Evolutionary conservation across 1,139 yeast genomes (phyloP), one percentile per base, ranked within the genome.

Genomic region (Hansenula anomala): DNA sequence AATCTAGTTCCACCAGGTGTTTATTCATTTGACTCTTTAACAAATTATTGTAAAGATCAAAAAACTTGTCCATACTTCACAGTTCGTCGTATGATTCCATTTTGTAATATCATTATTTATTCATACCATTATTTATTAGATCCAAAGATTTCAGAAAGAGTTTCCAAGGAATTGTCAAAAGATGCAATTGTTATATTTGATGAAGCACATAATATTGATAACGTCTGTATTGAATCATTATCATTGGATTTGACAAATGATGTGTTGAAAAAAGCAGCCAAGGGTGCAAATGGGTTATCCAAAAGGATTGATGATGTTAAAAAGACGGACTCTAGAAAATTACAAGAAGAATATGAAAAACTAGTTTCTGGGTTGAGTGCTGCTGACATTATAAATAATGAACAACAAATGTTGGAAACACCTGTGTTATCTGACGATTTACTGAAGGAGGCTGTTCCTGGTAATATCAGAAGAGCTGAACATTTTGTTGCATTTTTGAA

Each of bases 181-280:
- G 98, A 92, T 57, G 77, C 95, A 42, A 92, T 92, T 43, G 86
- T 92, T 46, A 94, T 92, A 36, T 92, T 92, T 58, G 99, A 92
- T 65, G 99, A 92, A 64, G 98, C 98, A 37, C 99, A 92, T 63
- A 92, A 92, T 64, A 92, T 92, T 42, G 98, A 92, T 72, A 92
- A 92, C 69, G 99, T 92, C 42, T 92, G 98, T 67, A 92, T 92
- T 44, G 99, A 92, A 61, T 86, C 98, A 1, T 66, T 92, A 37
- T 88, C 97, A 12, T 73, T 92, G 39, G 98, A 94, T 58, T 73
- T 71, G 63, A 92, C 84, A 42, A 95, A 78, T 63, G 97, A 95
- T 63, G 80, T 77, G 53, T 71, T 80, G 65, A 83, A 77, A 54
- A 83, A 71, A 61, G 97, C 83, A 22, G 74, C 78, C 53, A 85